Percentiles rank a stretch among this genome's conserved stretches.
phyloP scores from a whole-genome alignment of 257 asterid genomes.

The Nicotiana paniculata region DNA sequence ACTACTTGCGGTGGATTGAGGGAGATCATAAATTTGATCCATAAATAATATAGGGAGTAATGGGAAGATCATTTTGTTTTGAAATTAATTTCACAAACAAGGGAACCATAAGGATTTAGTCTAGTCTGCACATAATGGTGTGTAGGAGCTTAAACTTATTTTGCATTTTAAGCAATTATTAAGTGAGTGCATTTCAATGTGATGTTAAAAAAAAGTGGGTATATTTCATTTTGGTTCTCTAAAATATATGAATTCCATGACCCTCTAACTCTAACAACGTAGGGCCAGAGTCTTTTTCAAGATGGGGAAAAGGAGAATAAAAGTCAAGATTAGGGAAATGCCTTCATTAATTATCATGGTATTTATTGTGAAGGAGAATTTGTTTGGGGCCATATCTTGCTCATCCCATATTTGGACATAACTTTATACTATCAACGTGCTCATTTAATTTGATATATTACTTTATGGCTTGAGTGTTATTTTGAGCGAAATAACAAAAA shows the following conservation, averaged over 20 bases:
- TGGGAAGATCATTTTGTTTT: not conserved
- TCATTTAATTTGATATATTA: not conserved
- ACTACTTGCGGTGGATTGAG: constrained; percentile 1
- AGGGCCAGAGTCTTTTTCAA: not conserved
- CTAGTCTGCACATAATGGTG: too few species aligned
- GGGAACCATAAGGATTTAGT: too few species aligned
- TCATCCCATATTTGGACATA: not conserved
- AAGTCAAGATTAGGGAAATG: not conserved
- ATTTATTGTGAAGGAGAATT: not conserved
- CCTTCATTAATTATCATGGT: not conserved
- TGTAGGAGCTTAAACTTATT: not conserved
- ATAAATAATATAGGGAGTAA: not conserved
- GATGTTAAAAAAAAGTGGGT: not conserved
- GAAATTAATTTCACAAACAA: too few species aligned
- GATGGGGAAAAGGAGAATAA: not conserved
- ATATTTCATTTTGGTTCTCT: not conserved
- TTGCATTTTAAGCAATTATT: not conserved
- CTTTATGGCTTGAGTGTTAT: too few species aligned
- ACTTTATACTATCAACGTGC: not conserved
- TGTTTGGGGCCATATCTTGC: not conserved
- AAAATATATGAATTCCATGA: not conserved
- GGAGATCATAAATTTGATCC: not conserved
- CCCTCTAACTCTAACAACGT: not conserved
- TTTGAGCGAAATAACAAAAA: too few species aligned
- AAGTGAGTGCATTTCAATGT: not conserved